These are phyloP conservation scores for Xylariales sp. DNA, from an alignment of 2,329 filamentous ascomycete genomes.

Conservation along the genomic window DNA sequence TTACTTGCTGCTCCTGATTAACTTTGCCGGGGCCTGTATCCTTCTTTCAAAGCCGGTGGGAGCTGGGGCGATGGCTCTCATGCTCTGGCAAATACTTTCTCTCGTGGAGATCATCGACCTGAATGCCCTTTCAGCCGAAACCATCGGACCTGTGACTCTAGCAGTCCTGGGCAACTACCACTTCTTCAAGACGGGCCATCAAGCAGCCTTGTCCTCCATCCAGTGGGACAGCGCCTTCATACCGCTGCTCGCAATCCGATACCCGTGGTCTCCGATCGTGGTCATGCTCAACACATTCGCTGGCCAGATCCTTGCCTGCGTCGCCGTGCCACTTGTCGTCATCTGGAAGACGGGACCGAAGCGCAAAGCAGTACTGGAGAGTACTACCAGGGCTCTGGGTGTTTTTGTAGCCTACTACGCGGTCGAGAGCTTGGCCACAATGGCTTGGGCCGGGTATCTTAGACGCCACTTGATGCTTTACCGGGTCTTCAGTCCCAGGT, in stretches of 20 bases:
- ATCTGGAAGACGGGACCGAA: conserved; percentile 87
- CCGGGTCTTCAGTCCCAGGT: conserved; percentile 85
- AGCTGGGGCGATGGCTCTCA: conserved; percentile 72
- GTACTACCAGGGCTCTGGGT: conserved; percentile 64
- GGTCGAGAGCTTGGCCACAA: conserved; percentile 77
- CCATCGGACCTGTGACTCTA: conserved; percentile 79
- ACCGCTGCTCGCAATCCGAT: conserved; percentile 72
- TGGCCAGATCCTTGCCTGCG: conserved; percentile 76
- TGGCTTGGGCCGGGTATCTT: conserved; percentile 83
- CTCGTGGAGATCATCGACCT: conserved; percentile 62
- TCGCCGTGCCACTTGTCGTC: conserved; percentile 73
- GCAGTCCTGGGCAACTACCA: conserved; percentile 88
- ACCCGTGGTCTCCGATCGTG: conserved; percentile 83
- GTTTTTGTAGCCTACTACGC: conserved; percentile 80
- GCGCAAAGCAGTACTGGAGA: conserved; percentile 63
- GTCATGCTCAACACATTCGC: conserved; percentile 84
- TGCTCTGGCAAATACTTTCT: conserved; percentile 85
- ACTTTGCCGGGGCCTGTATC: conserved; percentile 70
- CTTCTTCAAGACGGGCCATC: conserved; percentile 97
- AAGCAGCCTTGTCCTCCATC: conserved; percentile 79
- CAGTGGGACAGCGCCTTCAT: conserved; percentile 98
- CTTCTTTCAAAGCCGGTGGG: conserved; percentile 95
- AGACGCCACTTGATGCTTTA: conserved; percentile 94
- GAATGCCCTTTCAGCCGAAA: conserved; percentile 55
- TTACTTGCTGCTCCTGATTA: conserved; percentile 78